phyloP scores from a whole-genome alignment of 768 basidiomycete genomes.

The Punctularia strigosozonata region DNA sequence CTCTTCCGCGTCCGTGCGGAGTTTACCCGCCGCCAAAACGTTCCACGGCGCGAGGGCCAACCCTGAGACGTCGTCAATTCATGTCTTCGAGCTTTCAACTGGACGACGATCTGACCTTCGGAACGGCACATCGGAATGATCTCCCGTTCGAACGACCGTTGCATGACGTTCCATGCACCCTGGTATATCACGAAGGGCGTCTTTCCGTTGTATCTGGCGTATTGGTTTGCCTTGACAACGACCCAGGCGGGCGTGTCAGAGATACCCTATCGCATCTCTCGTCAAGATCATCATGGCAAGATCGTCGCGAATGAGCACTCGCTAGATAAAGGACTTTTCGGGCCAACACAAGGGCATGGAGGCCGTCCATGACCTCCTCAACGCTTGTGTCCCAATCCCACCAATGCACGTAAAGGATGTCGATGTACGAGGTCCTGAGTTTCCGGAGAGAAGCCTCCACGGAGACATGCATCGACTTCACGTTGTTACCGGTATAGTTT shows the following conservation, averaged over 20 bases:
- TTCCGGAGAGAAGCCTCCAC: slow-evolving; percentile 33
- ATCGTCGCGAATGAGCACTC: slow-evolving; percentile 5
- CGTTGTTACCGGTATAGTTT: slow-evolving; percentile 29
- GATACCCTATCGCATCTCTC: background rate
- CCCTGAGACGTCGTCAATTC: slow-evolving; percentile 9
- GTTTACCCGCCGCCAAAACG: slow-evolving; percentile 26
- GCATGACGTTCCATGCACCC: slow-evolving; percentile 12
- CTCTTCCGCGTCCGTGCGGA: slow-evolving; percentile 28
- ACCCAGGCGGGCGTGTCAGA: slow-evolving; percentile 16
- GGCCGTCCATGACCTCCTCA: slow-evolving; percentile 42
- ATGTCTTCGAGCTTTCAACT: background rate
- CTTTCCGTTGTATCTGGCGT: slow-evolving; percentile 20
- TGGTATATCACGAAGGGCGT: slow-evolving; percentile 27
- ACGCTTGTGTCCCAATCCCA: slow-evolving; percentile 43
- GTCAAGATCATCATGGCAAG: no score
- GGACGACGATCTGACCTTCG: slow-evolving; percentile 8
- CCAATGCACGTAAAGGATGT: slow-evolving; percentile 33
- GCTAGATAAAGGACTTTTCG: slow-evolving; percentile 39
- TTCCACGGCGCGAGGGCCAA: slow-evolving; percentile 32
- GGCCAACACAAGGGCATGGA: slow-evolving; percentile 36
- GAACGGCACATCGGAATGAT: slow-evolving; percentile 15
- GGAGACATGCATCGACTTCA: slow-evolving; percentile 27
- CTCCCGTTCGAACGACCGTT: slow-evolving; percentile 24
- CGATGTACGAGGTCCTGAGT: slow-evolving; percentile 33
- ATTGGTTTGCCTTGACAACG: slow-evolving; percentile 19